Evolutionary conservation across 345 rosid species (phyloP).

Genomic region (Aurinia saxatilis): DNA sequence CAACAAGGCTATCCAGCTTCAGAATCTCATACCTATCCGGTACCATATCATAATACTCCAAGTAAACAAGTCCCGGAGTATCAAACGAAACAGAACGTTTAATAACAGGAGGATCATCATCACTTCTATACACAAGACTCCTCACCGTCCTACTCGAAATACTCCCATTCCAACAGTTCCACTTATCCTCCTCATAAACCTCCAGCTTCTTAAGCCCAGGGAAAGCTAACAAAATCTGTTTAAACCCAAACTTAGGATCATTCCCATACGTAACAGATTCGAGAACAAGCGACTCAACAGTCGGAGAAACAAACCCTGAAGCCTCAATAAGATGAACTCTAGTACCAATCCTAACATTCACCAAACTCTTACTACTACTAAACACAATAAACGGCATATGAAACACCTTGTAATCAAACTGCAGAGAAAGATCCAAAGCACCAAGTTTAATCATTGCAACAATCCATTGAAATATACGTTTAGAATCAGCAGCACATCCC

Average conservation of each 20-base stretch:
- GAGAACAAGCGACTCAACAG: slow-evolving; percentile 6
- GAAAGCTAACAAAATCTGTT: not conserved
- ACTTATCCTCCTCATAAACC: not conserved
- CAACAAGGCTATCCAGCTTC: slow-evolving; percentile 8
- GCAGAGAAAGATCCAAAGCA: slow-evolving; percentile 7
- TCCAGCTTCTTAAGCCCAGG: slow-evolving; percentile 8
- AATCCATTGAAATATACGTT: not conserved
- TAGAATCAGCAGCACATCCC: not conserved
- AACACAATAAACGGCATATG: not conserved
- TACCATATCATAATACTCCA: slow-evolving; percentile 19
- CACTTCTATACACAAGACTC: not conserved
- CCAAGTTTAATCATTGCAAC: not conserved
- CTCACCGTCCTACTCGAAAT: not conserved
- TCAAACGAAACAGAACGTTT: slow-evolving; percentile 22
- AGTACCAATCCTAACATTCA: slow-evolving; percentile 2
- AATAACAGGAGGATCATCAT: slow-evolving; percentile 1
- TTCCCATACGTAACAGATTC: slow-evolving; percentile 1
- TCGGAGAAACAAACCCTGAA: not conserved
- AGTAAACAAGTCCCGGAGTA: slow-evolving; percentile 14
- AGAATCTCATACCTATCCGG: slow-evolving; percentile 3
- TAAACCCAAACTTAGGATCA: not conserved
- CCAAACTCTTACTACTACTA: slow-evolving; percentile 9
- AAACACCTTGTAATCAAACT: not conserved
- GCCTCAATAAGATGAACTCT: not conserved
- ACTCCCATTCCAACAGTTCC: slow-evolving; percentile 18